phyloP scores from a whole-genome alignment of 1,284 basidiomycete genomes.

The Apiotrichum siamense region DNA sequence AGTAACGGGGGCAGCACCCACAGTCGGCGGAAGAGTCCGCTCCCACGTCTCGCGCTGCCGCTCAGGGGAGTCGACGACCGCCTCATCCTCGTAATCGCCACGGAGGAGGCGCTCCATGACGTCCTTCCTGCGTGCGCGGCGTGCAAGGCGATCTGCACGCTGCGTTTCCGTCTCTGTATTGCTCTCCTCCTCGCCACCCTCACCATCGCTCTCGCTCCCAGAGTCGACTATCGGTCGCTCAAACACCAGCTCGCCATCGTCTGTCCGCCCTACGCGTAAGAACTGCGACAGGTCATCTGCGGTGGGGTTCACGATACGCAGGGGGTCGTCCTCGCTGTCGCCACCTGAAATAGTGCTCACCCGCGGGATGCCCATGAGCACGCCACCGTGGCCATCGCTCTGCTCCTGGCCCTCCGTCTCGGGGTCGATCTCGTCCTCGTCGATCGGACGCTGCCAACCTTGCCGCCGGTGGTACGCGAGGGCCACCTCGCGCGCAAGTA shows the following conservation, averaged over 20 bases:
- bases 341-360: constrained; percentile 20
- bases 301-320: constrained; percentile 39
- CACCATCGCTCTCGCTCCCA: constrained; percentile 21
- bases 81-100: constrained; percentile 19
- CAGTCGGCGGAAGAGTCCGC: neutral
- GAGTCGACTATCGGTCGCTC: constrained; percentile 24
- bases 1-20: neutral
- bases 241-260: constrained; percentile 46
- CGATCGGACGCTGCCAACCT: constrained; percentile 20
- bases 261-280: constrained; percentile 41
- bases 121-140: constrained; percentile 6
- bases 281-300: constrained; percentile 37
- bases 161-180: neutral
- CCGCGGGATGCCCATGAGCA: constrained; percentile 35
- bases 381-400: constrained; percentile 11
- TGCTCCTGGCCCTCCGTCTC: constrained; percentile 8
- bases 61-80: neutral
- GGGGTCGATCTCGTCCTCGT: constrained; percentile 21
- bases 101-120: constrained; percentile 12
- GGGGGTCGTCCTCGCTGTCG: constrained; percentile 12
- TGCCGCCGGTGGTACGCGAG: constrained; percentile 38
- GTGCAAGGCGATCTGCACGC: constrained; percentile 10
- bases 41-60: constrained; percentile 3
- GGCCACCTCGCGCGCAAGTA: constrained; percentile 39
- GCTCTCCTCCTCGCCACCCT: constrained; percentile 22